Evolutionary conservation across 75 land plant genomes (phyloP), one percentile per base, ranked within the genome.

Genomic region (Sequoiadendron giganteum): DNA sequence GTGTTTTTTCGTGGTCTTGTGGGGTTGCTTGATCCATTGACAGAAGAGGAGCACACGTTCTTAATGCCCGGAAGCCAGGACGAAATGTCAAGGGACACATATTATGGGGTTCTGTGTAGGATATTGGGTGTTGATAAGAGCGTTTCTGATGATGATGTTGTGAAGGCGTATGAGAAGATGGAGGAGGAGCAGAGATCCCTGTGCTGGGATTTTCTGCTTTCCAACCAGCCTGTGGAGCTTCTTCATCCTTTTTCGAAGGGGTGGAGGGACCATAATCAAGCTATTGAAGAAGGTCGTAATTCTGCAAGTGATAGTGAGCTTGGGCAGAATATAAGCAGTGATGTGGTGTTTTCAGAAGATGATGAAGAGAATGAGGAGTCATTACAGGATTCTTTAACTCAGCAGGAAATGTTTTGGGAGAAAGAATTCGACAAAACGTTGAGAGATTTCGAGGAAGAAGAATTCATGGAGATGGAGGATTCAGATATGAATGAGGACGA

Each of bases 191-290:
- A 54, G 89, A 95, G 94, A 87, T 90, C 93, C 32, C 58, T 81
- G 88, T 95, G 96, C 65, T 87, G 92, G 87, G 95, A 92, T 87
- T 97, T 94, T 83, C 87, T 97, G 91, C 87, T 97, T n/a, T 48
- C 65, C 7, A 91, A 91, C 36, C 96, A 96, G 86, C 99, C 96
- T 1, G 86, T 94, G 79, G 82, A 91, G 87, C 90, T 97, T 28
- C 86, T 97, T 89, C 95, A 96, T 92, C 95, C 94, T 32, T 92
- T 93, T 61, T 93, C 96, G 2, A 92, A 90, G 87, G 94, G 92
- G 87, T 95, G 96, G 96, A 95, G 94, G 90, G 91, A 92, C 19
- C 90, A 89, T 73, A 68, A 93, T 90, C 93, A 95, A 85, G 92
- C 93, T 85, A 40, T 85, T 91, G 94, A 90, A 89, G 84, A 93